These are phyloP conservation scores for Kregervanrija fluxuum DNA, from an alignment of 805 yeast species.

Conservation along the genomic window DNA sequence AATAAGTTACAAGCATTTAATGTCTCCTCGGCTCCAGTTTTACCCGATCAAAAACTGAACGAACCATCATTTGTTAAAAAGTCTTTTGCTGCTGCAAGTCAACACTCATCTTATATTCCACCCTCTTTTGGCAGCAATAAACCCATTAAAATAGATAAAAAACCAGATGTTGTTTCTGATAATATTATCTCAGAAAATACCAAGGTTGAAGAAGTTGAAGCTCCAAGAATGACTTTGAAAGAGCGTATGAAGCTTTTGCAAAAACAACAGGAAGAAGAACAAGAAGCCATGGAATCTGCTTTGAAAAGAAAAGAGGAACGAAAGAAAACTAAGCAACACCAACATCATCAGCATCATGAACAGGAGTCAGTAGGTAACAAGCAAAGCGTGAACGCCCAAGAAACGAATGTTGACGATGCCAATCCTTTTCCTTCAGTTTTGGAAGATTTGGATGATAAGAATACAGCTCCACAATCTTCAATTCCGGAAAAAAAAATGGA, in stretches of 20 bases:
- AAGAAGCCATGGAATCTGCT: conserved; percentile 57
- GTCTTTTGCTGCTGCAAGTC: conserved; percentile 47
- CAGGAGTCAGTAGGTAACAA: conserved; percentile 6
- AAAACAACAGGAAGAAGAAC: conserved; percentile 73
- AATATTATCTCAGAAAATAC: conserved; percentile 20
- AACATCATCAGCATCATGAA: neutral
- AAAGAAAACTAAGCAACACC: conserved; percentile 18
- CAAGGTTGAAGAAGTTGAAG: conserved; percentile 38
- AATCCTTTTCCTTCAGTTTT: no score
- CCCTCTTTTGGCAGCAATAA: conserved; percentile 20
- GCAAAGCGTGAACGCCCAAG: neutral
- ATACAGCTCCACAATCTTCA: no score
- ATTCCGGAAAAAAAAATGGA: neutral
- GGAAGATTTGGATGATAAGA: no score
- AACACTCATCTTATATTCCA: conserved; percentile 53
- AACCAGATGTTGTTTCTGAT: conserved; percentile 14
- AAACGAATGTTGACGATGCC: neutral
- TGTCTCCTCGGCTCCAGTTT: conserved; percentile 31
- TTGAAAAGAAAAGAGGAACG: conserved; percentile 46
- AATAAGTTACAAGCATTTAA: conserved; percentile 47
- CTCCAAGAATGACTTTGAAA: conserved; percentile 73
- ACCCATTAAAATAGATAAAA: conserved; percentile 10
- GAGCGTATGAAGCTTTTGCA: conserved; percentile 84
- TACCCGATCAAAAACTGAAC: conserved; percentile 26
- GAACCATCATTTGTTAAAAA: conserved; percentile 43